Percentiles rank a stretch among this genome's conserved stretches.
These are phyloP conservation scores for Lojkania enalia DNA, from an alignment of 2,329 filamentous ascomycete species.

Conservation along the genomic window DNA sequence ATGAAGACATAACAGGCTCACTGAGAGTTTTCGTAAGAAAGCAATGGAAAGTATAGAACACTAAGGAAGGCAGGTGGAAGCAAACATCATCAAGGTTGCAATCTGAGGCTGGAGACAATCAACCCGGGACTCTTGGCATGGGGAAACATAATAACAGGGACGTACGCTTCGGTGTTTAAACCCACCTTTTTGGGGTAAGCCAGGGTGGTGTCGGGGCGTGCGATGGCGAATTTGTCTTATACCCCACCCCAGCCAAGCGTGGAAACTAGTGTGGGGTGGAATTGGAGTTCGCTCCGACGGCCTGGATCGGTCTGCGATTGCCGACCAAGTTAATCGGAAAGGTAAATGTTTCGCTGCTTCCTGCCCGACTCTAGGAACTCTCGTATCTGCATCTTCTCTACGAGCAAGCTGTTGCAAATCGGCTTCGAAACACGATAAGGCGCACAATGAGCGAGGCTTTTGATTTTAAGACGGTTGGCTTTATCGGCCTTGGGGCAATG, in stretches of 20 bases:
- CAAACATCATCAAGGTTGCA: no score
- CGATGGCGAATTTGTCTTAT: not conserved
- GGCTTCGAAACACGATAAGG: not conserved
- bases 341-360: not conserved
- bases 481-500: constrained; percentile 61
- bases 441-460: constrained; percentile 24
- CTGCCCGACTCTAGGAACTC: not conserved
- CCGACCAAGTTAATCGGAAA: not conserved
- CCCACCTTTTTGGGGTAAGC: no score
- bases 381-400: not conserved
- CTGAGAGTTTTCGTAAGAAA: no score
- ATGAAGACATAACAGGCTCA: constrained; percentile 21
- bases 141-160: no score
- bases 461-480: constrained; percentile 46
- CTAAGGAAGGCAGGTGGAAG: no score
- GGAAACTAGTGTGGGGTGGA: constrained; percentile 9
- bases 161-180: no score
- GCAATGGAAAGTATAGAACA: no score
- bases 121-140: no score
- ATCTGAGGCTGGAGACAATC: no score
- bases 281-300: not conserved
- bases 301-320: no score
- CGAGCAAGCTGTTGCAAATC: not conserved
- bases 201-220: no score
- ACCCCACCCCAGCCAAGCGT: constrained; percentile 12